These are phyloP conservation scores for Pulveroboletus ravenelii DNA, from an alignment of 768 basidiomycete species.

Conservation along the genomic window DNA sequence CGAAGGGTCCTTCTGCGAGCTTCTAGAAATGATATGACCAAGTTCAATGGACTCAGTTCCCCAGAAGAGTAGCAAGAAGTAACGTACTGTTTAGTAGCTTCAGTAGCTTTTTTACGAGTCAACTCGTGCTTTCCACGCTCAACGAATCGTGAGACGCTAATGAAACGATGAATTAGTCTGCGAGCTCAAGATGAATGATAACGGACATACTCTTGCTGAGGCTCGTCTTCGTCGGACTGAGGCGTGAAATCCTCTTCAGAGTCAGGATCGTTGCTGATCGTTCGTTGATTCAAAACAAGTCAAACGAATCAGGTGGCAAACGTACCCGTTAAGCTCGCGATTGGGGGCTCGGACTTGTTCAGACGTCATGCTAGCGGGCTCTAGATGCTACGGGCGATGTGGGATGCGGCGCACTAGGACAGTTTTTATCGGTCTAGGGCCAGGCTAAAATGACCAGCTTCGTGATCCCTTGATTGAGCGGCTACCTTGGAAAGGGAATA, in stretches of 20 bases:
- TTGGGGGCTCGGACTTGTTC: background rate
- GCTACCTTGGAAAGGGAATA: conserved; percentile 4
- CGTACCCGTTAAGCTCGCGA: background rate
- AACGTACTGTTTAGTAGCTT: no score
- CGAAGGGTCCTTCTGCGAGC: no score
- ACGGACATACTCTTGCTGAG: background rate
- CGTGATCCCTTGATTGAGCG: conserved; percentile 4
- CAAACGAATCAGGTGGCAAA: background rate
- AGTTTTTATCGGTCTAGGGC: conserved; percentile 18
- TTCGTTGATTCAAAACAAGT: background rate
- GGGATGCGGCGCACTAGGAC: background rate
- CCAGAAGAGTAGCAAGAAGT: no score
- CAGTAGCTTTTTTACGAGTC: no score
- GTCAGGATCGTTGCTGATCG: background rate
- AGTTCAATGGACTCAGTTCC: no score
- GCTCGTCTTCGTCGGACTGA: background rate
- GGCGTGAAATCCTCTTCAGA: background rate
- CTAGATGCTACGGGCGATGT: no score
- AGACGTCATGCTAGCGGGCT: background rate
- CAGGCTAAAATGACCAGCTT: background rate
- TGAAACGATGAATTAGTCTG: background rate
- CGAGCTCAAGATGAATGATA: background rate
- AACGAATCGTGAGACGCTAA: conserved; percentile 1
- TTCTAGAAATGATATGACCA: no score
- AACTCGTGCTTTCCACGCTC: no score